Evolutionary conservation across 1,284 basidiomycete species (phyloP).

Genomic region (Ceratobasidium sp.): DNA sequence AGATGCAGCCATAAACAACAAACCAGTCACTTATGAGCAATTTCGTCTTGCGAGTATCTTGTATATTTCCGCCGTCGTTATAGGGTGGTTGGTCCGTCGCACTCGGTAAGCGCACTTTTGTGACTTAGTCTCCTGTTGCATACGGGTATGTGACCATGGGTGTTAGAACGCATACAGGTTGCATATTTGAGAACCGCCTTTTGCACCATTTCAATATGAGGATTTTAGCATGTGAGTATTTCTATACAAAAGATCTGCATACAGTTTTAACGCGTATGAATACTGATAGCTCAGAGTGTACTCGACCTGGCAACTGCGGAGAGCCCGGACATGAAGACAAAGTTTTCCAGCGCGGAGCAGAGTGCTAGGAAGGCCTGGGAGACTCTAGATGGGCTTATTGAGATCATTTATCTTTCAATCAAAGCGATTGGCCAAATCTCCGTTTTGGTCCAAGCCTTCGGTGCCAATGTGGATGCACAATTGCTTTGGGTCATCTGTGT

Average conservation of each 20-base stretch:
- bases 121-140: no score
- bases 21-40: neutral
- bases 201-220: constrained; percentile 38
- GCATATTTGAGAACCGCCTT: constrained; percentile 10
- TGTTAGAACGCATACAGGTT: neutral
- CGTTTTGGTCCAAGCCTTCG: neutral
- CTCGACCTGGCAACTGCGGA: constrained; percentile 39
- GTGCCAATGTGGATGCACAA: neutral
- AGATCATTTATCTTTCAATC: neutral
- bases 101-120: neutral
- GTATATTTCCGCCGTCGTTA: neutral
- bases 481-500: neutral
- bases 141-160: neutral
- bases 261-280: neutral
- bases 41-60: neutral
- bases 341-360: constrained; percentile 13
- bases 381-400: neutral
- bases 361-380: neutral
- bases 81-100: neutral
- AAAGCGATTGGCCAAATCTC: neutral
- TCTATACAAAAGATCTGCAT: neutral
- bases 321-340: constrained; percentile 25
- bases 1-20: neutral
- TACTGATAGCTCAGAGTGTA: neutral
- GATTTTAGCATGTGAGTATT: constrained; percentile 1